phyloP scores from a whole-genome alignment of 225 moss, liverwort and hornwort genomes.

The Takakia lepidozioides region DNA sequence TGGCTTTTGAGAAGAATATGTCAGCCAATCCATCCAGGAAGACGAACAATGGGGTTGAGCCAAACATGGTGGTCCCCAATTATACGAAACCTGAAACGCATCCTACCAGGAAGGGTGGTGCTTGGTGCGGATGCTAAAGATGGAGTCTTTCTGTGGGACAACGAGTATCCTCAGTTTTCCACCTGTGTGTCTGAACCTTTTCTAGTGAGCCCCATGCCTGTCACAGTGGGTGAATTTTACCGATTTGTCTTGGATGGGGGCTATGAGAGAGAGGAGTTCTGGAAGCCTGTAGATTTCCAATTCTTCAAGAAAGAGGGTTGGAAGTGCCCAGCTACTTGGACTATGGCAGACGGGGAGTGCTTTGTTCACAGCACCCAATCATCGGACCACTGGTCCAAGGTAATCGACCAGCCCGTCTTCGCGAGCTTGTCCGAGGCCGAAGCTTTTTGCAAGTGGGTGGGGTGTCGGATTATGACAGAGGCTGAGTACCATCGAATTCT shows the following conservation, averaged over 20 bases:
- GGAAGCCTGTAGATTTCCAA: slow-evolving; percentile 50
- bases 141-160: slow-evolving; percentile 73
- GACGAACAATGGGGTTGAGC: too few species aligned
- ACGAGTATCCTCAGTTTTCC: slow-evolving; percentile 44
- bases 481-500: slow-evolving; percentile 54
- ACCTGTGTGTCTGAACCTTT: slow-evolving; percentile 21
- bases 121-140: slow-evolving; percentile 35
- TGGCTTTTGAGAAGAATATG: slow-evolving; percentile 47
- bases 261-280: slow-evolving; percentile 30
- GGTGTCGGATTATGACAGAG: slow-evolving; percentile 68
- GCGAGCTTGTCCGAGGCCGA: slow-evolving; percentile 74
- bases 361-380: slow-evolving; percentile 44
- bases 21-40: slow-evolving; percentile 9
- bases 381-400: slow-evolving; percentile 49
- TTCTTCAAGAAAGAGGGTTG: slow-evolving; percentile 36
- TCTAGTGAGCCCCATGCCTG: slow-evolving; percentile 36
- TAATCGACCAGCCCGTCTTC: slow-evolving; percentile 56
- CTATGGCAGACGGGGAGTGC: slow-evolving; percentile 40
- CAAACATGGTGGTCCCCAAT: slow-evolving; percentile 6
- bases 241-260: slow-evolving; percentile 58
- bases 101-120: slow-evolving; percentile 39
- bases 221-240: slow-evolving; percentile 49
- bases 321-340: slow-evolving; percentile 70
- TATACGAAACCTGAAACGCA: too few species aligned
- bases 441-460: slow-evolving; percentile 65